Evolutionary conservation across 768 basidiomycete genomes (phyloP), one percentile per base, ranked within the genome.

Genomic region (Phaeolepiota aurea): DNA sequence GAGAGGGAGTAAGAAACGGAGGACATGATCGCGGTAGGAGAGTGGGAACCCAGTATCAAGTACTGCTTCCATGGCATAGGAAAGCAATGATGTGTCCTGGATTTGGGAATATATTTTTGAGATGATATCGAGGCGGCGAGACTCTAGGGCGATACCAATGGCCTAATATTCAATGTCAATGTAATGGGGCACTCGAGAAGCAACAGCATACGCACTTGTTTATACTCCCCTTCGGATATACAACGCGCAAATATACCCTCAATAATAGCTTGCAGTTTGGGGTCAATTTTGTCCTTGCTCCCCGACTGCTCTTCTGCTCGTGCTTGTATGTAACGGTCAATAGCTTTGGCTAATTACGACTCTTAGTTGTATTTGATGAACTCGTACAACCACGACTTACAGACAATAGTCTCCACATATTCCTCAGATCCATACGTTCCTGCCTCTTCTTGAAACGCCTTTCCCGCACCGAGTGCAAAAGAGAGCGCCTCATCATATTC

Each of bases 401-500:
- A 90, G 37, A 94, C 77, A 49, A 97, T 80, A 7, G 94, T 98
- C 64, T 97, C 92, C 7, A 90, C 77, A 59, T 88, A 99, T 64
- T 97, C 93, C 42, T 79, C 83, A 12, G 82, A 73, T 16, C 74
- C 83, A 43, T 66, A 57, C 12, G 64, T 68, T 51, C 73, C 74
- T 47, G 74, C 66, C 55, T 90, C 86, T 1, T 68, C 71, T 57
- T 88, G 82, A 55, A 98, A 97, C 56, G 87, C 83, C 58, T 65
- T 70, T 42, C 87, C 91, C 13, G 94, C 89, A 43, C 86, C 85
- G 35, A 99, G 78, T 15, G 96, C 96, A 55, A 97, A 97, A 10
- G 88, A 84, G 44, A 99, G 75, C 20, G 93, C 89, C 58, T 99
- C 96, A 54, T 93, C 90, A 51, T 94, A 87, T 59, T 90, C 88